Evolutionary conservation across 495 filamentous ascomycete genomes (phyloP).

Genomic region (Penicillium diatomitis): DNA sequence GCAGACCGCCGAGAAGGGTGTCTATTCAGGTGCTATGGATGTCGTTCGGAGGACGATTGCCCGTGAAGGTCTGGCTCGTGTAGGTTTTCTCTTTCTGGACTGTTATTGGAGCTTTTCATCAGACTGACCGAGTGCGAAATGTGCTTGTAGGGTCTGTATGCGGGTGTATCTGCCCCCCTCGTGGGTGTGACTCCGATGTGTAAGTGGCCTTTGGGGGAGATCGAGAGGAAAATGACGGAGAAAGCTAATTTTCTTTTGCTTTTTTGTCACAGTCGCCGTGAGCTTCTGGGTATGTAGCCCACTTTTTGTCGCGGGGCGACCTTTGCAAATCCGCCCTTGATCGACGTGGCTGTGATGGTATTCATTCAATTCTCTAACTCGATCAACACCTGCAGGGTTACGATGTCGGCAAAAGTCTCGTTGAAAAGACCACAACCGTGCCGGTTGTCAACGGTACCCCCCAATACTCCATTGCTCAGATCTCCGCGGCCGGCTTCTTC

Average conservation of each 20-base stretch:
- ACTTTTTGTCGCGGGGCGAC: not conserved
- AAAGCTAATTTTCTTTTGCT: too few species aligned
- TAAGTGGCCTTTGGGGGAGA: constrained; percentile 39
- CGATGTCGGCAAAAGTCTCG: constrained; percentile 84
- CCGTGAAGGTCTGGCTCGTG: constrained; percentile 68
- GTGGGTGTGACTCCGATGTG: constrained; percentile 98
- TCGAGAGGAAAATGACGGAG: too few species aligned
- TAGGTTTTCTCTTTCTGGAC: constrained; percentile 13
- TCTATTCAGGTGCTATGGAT: constrained; percentile 85
- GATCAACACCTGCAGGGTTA: constrained; percentile 53
- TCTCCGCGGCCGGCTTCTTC: constrained; percentile 93
- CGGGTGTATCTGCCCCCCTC: constrained; percentile 90
- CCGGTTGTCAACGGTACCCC: constrained; percentile 49
- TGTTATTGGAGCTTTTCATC: too few species aligned
- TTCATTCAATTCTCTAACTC: constrained; percentile 10
- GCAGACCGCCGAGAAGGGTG: constrained; percentile 90
- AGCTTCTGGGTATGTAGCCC: constrained; percentile 66
- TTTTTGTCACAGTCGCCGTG: constrained; percentile 62
- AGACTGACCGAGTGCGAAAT: too few species aligned
- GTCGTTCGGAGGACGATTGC: constrained; percentile 82
- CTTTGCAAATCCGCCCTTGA: not conserved
- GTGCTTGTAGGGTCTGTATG: constrained; percentile 64
- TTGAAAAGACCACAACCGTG: constrained; percentile 57
- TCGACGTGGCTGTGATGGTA: too few species aligned
- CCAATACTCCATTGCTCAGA: constrained; percentile 70